Conservation (phyloP, 1,284 basidiomycete genomes). For the Irpex sp. region DNA sequence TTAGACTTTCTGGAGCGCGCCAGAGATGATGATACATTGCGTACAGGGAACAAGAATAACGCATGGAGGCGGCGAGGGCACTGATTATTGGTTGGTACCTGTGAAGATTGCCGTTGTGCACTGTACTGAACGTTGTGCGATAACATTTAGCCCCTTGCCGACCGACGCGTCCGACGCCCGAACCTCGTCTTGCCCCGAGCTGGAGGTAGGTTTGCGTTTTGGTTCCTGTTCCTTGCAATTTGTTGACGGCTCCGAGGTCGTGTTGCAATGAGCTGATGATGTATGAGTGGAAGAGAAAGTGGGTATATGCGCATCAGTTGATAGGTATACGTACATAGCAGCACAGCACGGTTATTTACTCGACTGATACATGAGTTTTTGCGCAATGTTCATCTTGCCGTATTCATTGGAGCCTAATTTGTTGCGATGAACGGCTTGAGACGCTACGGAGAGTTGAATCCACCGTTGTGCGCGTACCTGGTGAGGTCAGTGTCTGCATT, state of each 20-base stretch:
- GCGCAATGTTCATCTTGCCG: not conserved
- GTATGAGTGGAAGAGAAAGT: too few species aligned
- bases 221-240: not conserved
- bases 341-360: not conserved
- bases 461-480: too few species aligned
- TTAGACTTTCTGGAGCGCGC: too few species aligned
- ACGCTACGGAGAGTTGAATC: too few species aligned
- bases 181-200: not conserved
- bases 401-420: not conserved
- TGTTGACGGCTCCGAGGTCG: not conserved
- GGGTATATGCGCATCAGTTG: not conserved
- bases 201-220: too few species aligned
- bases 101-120: not conserved
- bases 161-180: not conserved
- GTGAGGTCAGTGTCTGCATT: too few species aligned
- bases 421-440: not conserved
- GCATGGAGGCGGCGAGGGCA: too few species aligned
- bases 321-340: not conserved
- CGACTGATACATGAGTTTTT: not conserved
- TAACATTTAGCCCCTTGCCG: not conserved
- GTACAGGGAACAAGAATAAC: too few species aligned
- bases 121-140: not conserved
- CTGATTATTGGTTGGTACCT: too few species aligned
- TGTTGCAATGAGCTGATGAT: too few species aligned
- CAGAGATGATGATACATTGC: too few species aligned